Evolutionary conservation across 805 yeast species (phyloP).

Genomic region (Ogataea philodendri): DNA sequence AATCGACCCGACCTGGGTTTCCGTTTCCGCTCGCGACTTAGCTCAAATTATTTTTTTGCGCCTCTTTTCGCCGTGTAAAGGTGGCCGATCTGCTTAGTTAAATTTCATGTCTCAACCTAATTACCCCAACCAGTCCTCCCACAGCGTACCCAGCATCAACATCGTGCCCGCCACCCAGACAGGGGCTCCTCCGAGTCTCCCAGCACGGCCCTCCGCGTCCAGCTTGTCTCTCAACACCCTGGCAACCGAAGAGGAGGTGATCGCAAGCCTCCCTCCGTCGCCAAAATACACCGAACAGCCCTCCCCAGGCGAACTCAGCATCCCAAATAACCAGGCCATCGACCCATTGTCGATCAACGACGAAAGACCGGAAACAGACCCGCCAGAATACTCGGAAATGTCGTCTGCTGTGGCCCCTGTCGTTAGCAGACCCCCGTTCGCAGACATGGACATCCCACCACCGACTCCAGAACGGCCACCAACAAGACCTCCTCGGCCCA

Average conservation of each 20-base stretch:
- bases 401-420: conserved; percentile 25
- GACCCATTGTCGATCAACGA: conserved; percentile 28
- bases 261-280: conserved; percentile 30
- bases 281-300: conserved; percentile 31
- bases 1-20: no score
- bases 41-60: no score
- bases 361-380: conserved; percentile 30
- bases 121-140: conserved; percentile 4
- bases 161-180: conserved; percentile 13
- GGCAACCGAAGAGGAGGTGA: conserved; percentile 22
- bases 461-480: conserved; percentile 16
- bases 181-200: conserved; percentile 21
- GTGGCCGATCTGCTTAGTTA: not conserved
- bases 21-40: no score
- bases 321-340: conserved; percentile 29
- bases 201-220: conserved; percentile 15
- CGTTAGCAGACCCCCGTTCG: conserved; percentile 27
- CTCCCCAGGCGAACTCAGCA: conserved; percentile 26
- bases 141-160: conserved; percentile 8
- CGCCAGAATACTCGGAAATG: conserved; percentile 38
- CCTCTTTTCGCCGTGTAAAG: conserved; percentile 6
- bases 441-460: conserved; percentile 12
- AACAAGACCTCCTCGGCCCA: conserved; percentile 14
- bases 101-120: conserved; percentile 8
- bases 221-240: conserved; percentile 3